Conservation (phyloP, 1,284 basidiomycete genomes). For the Mycena sp. region DNA sequence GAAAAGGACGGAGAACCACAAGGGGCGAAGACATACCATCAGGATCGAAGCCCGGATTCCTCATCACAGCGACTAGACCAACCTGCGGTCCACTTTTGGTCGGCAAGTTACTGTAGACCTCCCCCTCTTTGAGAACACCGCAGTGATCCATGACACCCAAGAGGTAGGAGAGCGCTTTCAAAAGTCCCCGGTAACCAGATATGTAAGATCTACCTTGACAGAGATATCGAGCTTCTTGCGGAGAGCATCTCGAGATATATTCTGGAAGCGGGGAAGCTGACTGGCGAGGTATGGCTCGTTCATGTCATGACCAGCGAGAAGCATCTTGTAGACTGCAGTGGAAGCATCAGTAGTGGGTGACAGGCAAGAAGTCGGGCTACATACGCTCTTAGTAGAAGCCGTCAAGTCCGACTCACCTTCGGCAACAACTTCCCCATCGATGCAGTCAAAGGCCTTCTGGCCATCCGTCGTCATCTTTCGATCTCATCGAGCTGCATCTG, state of each 20-base stretch:
- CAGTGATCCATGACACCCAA: slow-evolving; percentile 37
- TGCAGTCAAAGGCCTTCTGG: slow-evolving; percentile 29
- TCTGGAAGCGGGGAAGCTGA: slow-evolving; percentile 27
- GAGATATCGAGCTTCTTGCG: slow-evolving; percentile 36
- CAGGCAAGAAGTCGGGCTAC: background rate
- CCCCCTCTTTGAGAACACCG: slow-evolving; percentile 32
- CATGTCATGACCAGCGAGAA: slow-evolving; percentile 36
- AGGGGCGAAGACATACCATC: slow-evolving; percentile 17
- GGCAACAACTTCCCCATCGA: slow-evolving; percentile 36
- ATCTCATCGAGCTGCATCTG: slow-evolving; percentile 32
- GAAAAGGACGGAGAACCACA: background rate
- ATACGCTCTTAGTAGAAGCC: slow-evolving; percentile 34
- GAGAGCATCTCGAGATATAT: slow-evolving; percentile 22
- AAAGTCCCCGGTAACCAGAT: too few relatives aligned
- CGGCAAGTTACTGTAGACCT: slow-evolving; percentile 39
- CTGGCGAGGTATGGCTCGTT: slow-evolving; percentile 33
- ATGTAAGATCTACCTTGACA: slow-evolving; percentile 32
- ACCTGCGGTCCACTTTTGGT: slow-evolving; percentile 28
- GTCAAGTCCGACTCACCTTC: too few relatives aligned
- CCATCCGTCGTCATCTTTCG: slow-evolving; percentile 31
- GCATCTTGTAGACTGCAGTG: slow-evolving; percentile 35
- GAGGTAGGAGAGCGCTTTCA: slow-evolving; percentile 33
- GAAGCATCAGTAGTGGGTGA: background rate
- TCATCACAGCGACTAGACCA: slow-evolving; percentile 30
- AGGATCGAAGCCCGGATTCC: slow-evolving; percentile 36